Evolutionary conservation across 1,284 basidiomycete species (phyloP).

Genomic region (Cryptococcus jaspeensis): DNA sequence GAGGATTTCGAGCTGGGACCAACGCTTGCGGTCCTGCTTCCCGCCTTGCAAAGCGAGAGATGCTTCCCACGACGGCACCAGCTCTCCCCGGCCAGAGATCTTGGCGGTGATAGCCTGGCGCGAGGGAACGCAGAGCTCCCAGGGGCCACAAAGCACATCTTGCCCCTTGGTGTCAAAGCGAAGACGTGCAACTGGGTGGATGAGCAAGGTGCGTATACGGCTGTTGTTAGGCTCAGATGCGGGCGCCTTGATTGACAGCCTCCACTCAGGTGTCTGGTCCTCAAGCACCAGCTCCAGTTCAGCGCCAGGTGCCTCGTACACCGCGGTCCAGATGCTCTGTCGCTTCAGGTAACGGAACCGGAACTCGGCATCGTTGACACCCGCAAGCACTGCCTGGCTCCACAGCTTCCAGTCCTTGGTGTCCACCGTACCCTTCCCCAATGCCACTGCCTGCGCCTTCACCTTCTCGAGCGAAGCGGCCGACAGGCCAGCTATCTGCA

Average conservation of each 20-base stretch:
- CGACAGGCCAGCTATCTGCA: conserved; percentile 62
- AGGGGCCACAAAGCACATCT: conserved; percentile 65
- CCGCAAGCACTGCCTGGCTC: conserved; percentile 66
- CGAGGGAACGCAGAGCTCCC: conserved; percentile 79
- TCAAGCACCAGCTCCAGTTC: conserved; percentile 74
- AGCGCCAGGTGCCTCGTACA: conserved; percentile 71
- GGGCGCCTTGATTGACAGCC: conserved; percentile 70
- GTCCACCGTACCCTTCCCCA: conserved; percentile 42
- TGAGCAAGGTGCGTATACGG: conserved; percentile 70
- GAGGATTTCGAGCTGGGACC: conserved; percentile 65
- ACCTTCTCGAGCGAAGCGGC: conserved; percentile 59
- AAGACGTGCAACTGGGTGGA: conserved; percentile 76
- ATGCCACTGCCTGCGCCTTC: conserved; percentile 41
- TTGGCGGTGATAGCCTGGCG: conserved; percentile 59
- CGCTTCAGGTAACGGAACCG: conserved; percentile 83
- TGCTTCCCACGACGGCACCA: conserved; percentile 81
- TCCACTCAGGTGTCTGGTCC: conserved; percentile 78
- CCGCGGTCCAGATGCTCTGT: conserved; percentile 80
- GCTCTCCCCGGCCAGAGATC: conserved; percentile 66
- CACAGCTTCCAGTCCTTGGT: conserved; percentile 64
- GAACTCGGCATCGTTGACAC: conserved; percentile 61
- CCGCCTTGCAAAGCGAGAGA: conserved; percentile 73
- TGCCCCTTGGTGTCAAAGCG: conserved; percentile 47
- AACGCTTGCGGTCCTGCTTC: conserved; percentile 66
- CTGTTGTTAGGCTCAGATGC: conserved; percentile 72